Evolutionary conservation across 257 asterid genomes (phyloP).

Genomic region (Scutellaria baicalensis): DNA sequence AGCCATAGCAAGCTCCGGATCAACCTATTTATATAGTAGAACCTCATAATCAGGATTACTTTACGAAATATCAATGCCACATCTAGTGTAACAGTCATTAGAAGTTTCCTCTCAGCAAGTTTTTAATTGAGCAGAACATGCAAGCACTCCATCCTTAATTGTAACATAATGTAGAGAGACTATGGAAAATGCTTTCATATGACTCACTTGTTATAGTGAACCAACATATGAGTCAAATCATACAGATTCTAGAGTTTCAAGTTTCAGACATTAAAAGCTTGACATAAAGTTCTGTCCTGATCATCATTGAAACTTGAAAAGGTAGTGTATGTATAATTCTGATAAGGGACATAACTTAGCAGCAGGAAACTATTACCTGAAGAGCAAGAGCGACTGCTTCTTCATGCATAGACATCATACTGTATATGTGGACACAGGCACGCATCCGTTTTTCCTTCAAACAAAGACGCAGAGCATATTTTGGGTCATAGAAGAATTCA

Average conservation of each 20-base stretch:
- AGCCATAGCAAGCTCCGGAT: slow-evolving; percentile 98
- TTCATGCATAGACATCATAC: slow-evolving; percentile 99
- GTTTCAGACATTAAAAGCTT: background rate
- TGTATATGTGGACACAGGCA: slow-evolving; percentile 94
- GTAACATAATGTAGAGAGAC: background rate
- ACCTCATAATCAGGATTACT: slow-evolving; percentile 12
- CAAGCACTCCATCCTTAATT: background rate
- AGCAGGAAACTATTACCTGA: slow-evolving; percentile 44
- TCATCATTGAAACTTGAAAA: background rate
- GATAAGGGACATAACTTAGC: slow-evolving; percentile 3
- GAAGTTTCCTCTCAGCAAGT: background rate
- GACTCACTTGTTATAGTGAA: background rate
- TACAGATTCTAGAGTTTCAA: background rate
- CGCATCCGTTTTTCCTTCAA: slow-evolving; percentile 86
- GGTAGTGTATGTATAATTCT: background rate
- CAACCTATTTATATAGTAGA: slow-evolving; percentile 48
- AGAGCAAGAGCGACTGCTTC: slow-evolving; percentile 98
- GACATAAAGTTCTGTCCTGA: background rate
- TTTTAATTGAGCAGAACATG: background rate
- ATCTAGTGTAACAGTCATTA: background rate
- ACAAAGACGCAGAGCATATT: slow-evolving; percentile 96
- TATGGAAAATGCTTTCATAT: background rate
- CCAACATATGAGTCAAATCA: background rate
- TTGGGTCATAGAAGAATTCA: slow-evolving; percentile 92
- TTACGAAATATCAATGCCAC: background rate